A percentile compares a stretch with the other conserved stretches of the same genome.
These are phyloP conservation scores for Neoboletus brunneissimus DNA, from an alignment of 768 basidiomycete genomes.

Conservation along the genomic window DNA sequence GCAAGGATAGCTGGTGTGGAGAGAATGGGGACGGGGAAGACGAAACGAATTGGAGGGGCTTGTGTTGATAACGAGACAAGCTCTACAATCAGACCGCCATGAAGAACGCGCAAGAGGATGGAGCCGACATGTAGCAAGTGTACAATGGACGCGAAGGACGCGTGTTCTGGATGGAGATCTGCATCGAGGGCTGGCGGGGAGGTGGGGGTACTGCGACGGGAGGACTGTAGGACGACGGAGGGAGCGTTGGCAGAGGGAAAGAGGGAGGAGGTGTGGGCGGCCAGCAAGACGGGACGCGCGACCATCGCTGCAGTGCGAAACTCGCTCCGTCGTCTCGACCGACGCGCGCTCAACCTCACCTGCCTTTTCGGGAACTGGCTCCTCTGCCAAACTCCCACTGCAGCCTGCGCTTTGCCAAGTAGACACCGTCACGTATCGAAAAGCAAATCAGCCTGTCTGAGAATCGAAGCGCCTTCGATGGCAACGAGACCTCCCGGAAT, in stretches of 20 bases:
- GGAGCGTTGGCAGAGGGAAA: constrained; percentile 50
- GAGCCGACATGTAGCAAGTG: constrained; percentile 58
- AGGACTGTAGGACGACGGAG: constrained; percentile 55
- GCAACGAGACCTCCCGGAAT: neutral
- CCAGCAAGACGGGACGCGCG: constrained; percentile 39
- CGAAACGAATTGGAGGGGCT: constrained; percentile 67
- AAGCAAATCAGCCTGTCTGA: neutral
- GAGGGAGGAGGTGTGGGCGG: constrained; percentile 64
- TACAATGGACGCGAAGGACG: constrained; percentile 57
- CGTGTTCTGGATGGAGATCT: constrained; percentile 66
- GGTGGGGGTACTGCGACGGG: constrained; percentile 52
- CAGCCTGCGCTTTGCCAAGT: no score
- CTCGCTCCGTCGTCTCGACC: neutral
- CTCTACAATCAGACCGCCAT: constrained; percentile 71
- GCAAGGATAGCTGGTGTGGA: constrained; percentile 64
- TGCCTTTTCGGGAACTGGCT: constrained; percentile 24
- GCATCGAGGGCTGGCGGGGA: constrained; percentile 38
- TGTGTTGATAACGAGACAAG: constrained; percentile 69
- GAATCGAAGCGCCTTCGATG: neutral
- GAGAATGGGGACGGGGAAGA: constrained; percentile 69
- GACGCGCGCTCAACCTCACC: constrained; percentile 1
- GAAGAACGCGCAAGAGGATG: constrained; percentile 70
- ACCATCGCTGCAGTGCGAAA: constrained; percentile 23
- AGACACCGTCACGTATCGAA: neutral
- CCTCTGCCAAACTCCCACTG: no score